Evolutionary conservation across 2,329 filamentous ascomycete genomes (phyloP).

Genomic region (Venturia nashicola): DNA sequence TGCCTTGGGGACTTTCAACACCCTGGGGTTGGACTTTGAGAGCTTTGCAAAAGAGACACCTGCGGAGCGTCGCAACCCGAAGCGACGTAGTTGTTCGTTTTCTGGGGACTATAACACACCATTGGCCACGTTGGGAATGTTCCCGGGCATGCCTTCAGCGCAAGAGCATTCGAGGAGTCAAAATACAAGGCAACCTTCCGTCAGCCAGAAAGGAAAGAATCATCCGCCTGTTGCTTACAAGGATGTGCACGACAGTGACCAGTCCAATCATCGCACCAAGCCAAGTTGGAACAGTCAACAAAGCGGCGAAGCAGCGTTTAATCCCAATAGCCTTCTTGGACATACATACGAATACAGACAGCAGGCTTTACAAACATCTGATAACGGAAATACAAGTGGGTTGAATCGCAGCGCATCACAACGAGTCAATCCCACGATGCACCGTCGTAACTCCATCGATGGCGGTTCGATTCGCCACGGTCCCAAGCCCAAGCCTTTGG

Average conservation of each 20-base stretch:
- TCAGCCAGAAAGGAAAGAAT: background rate
- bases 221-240: constrained; percentile 1
- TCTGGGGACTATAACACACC: background rate
- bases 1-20: constrained; percentile 8
- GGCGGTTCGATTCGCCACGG: constrained; percentile 11
- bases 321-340: constrained; percentile 35
- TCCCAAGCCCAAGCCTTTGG: constrained; percentile 41
- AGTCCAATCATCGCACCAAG: background rate
- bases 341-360: constrained; percentile 37
- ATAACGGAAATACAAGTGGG: constrained; percentile 6
- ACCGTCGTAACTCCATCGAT: constrained; percentile 5
- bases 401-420: constrained; percentile 21
- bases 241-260: background rate
- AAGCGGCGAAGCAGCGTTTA: constrained; percentile 24
- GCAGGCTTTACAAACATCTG: constrained; percentile 22
- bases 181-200: background rate
- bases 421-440: constrained; percentile 18
- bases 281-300: constrained; percentile 1
- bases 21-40: constrained; percentile 1
- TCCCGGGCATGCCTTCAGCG: constrained; percentile 4
- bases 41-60: background rate
- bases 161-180: constrained; percentile 6
- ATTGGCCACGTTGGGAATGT: background rate
- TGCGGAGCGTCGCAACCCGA: background rate
- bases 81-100: background rate